These are phyloP conservation scores for Fraxinus sp. DNA, from an alignment of 305 asterid genomes.

Conservation along the genomic window DNA sequence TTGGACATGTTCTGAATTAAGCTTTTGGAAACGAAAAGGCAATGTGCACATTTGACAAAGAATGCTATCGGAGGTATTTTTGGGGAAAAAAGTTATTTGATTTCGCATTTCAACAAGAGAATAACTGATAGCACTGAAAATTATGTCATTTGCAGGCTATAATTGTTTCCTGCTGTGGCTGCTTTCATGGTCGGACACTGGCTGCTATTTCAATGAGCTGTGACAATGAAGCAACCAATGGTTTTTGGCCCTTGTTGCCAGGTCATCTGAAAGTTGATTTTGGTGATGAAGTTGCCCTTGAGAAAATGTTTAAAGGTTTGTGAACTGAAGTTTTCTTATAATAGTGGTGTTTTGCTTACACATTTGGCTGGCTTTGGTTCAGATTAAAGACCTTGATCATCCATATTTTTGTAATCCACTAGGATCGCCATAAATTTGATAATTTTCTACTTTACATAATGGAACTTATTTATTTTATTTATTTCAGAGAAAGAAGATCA, in stretches of 20 bases:
- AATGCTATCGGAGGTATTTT: not conserved
- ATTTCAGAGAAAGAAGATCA: slow-evolving; percentile 80
- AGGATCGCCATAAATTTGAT: not conserved
- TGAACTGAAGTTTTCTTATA: too few species aligned
- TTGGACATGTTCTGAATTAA: not conserved
- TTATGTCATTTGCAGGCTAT: slow-evolving; percentile 58
- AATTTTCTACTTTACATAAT: not conserved
- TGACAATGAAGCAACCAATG: slow-evolving; percentile 91
- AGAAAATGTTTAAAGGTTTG: too few species aligned
- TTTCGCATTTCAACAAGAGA: not conserved
- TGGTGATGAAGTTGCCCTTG: too few species aligned
- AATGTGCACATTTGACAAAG: not conserved
- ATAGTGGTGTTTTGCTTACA: too few species aligned
- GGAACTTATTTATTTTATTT: slow-evolving; percentile 23
- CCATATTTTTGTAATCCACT: not conserved
- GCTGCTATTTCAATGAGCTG: slow-evolving; percentile 97
- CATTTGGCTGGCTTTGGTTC: too few species aligned
- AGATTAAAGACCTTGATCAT: not conserved
- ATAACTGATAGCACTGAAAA: not conserved
- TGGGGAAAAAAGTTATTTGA: not conserved
- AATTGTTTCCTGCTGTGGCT: slow-evolving; percentile 95
- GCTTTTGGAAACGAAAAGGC: not conserved
- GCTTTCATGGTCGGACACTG: slow-evolving; percentile 94
- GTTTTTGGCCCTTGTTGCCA: slow-evolving; percentile 83
- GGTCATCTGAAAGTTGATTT: too few species aligned